Evolutionary conservation across 106 monocot species (phyloP).

Genomic region (Apostasia ramifera): DNA sequence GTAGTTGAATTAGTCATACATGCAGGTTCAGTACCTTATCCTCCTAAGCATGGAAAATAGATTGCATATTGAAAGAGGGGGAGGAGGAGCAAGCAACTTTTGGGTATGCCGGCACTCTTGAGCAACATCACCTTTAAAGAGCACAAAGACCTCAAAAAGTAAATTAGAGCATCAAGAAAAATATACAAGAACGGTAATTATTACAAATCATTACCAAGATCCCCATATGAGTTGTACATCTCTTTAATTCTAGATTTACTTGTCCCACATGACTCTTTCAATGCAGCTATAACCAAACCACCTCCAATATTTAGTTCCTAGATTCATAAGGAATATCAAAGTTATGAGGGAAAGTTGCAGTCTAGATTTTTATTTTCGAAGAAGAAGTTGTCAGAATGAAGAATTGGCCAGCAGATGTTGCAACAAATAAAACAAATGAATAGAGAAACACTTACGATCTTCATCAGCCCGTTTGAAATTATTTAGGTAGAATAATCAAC

Average conservation of each 20-base stretch:
- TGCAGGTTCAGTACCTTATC: constrained; percentile 59
- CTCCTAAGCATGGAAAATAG: constrained; percentile 55
- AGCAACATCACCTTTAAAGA: constrained; percentile 79
- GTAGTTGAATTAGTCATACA: not conserved
- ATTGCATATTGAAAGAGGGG: constrained; percentile 45
- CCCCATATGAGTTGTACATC: constrained; percentile 74
- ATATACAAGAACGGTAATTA: not conserved
- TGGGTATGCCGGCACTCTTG: constrained; percentile 82
- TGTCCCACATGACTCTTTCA: constrained; percentile 74
- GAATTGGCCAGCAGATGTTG: too few species aligned
- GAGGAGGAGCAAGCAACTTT: constrained; percentile 69
- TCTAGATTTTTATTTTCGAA: not conserved
- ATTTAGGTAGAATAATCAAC: too few species aligned
- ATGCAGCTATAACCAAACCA: constrained; percentile 60
- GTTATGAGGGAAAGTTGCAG: constrained; percentile 2
- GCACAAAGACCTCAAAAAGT: not conserved
- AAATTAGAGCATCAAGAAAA: not conserved
- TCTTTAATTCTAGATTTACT: constrained; percentile 75
- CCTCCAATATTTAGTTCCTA: constrained; percentile 96
- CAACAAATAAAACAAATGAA: not conserved
- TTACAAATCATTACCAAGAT: constrained; percentile 60
- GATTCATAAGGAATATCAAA: constrained; percentile 17
- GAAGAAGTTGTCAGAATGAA: not conserved
- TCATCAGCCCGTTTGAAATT: too few species aligned
- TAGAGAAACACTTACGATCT: not conserved